Conservation (phyloP, 2,329 filamentous ascomycete species). For the Aureobasidium sp. region DNA sequence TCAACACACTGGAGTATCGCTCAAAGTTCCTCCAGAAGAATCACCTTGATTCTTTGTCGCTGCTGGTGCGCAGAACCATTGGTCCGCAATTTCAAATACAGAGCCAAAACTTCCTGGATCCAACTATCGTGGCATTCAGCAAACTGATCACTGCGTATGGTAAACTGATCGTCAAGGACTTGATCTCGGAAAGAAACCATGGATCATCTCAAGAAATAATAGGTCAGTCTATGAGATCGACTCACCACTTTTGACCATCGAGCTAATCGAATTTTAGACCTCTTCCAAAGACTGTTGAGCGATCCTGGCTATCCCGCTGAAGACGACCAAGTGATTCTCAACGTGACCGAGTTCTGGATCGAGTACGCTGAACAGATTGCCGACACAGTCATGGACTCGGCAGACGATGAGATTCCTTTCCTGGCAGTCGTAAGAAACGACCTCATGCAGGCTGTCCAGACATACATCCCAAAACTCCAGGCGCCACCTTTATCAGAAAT, state of each 20-base stretch:
- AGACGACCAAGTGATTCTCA: conserved; percentile 67
- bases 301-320: conserved; percentile 58
- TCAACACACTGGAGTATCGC: conserved; percentile 56
- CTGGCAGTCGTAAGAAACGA: conserved; percentile 49
- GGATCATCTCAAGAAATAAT: conserved; percentile 44
- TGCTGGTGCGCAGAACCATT: conserved; percentile 54
- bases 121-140: conserved; percentile 58
- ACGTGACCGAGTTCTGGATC: conserved; percentile 72
- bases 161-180: conserved; percentile 52
- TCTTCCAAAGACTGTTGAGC: conserved; percentile 3
- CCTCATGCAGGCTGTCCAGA: conserved; percentile 45
- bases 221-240: conserved; percentile 16
- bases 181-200: conserved; percentile 47
- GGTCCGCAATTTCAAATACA: conserved; percentile 45
- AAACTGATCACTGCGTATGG: conserved; percentile 60
- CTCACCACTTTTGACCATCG: not conserved
- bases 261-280: not conserved
- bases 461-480: conserved; percentile 20
- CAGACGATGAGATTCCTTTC: conserved; percentile 42
- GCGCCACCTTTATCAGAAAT: conserved; percentile 53
- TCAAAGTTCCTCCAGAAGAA: conserved; percentile 51
- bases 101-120: conserved; percentile 47
- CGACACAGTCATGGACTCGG: conserved; percentile 47
- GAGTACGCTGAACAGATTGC: conserved; percentile 58
- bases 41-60: conserved; percentile 49